Evolutionary conservation across 441 rosid species (phyloP).

Genomic region (Croton laevigatus): DNA sequence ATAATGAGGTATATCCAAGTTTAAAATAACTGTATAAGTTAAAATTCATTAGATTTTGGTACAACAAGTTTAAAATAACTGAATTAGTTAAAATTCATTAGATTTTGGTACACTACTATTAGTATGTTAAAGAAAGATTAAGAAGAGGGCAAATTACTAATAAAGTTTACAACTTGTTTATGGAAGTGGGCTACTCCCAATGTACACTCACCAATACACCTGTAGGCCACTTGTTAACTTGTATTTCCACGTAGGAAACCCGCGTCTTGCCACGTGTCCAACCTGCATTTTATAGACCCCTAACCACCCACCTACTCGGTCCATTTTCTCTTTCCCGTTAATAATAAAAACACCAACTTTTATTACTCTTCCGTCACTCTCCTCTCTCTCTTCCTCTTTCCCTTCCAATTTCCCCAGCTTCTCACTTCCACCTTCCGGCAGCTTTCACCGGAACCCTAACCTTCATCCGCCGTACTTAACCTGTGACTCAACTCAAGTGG

Average conservation of each 20-base stretch:
- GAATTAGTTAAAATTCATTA: no score
- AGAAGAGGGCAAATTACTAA: no score
- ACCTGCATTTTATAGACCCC: slow-evolving; percentile 26
- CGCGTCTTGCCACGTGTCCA: slow-evolving; percentile 28
- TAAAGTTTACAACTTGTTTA: no score
- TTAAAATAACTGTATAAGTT: no score
- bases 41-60: no score
- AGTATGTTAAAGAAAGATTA: no score
- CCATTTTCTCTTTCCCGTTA: slow-evolving; percentile 32
- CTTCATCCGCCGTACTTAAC: no score
- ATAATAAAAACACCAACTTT: slow-evolving; percentile 24
- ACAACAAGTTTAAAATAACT: no score
- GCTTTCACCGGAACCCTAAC: slow-evolving; percentile 15
- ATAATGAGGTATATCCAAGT: no score
- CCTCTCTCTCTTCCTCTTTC: not conserved
- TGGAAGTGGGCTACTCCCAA: no score
- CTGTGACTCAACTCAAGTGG: not conserved
- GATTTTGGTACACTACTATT: no score
- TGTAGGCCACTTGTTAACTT: slow-evolving; percentile 7
- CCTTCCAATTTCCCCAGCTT: not conserved
- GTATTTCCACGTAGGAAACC: slow-evolving; percentile 31
- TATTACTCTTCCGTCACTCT: slow-evolving; percentile 16
- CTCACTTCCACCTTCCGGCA: slow-evolving; percentile 14
- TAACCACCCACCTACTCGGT: not conserved
- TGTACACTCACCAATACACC: no score